Conservation (phyloP, 2,329 filamentous ascomycete genomes). For the Magnaporthiopsis poae region DNA sequence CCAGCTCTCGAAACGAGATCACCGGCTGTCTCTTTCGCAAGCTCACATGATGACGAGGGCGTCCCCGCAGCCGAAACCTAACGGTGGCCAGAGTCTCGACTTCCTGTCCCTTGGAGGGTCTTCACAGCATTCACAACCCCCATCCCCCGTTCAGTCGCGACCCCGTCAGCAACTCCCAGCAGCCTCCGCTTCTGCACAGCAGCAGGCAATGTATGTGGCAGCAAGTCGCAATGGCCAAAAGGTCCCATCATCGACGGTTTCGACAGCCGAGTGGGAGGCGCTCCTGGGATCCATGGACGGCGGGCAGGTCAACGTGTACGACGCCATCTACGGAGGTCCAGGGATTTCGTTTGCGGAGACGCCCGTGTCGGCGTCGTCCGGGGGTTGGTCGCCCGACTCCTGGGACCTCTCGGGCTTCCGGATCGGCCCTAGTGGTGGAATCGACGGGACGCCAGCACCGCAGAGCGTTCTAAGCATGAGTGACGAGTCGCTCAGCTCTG, state of each 20-base stretch:
- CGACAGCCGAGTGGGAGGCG: conserved; percentile 69
- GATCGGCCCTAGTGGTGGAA: conserved; percentile 28
- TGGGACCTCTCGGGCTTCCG: conserved; percentile 46
- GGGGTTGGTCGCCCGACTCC: conserved; percentile 46
- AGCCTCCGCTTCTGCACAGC: conserved; percentile 18
- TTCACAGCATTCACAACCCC: conserved; percentile 36
- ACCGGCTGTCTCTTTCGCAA: conserved; percentile 39
- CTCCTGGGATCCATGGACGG: conserved; percentile 71
- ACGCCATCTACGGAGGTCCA: conserved; percentile 66
- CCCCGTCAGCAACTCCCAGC: conserved; percentile 27
- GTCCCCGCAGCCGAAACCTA: conserved; percentile 23
- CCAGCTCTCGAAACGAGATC: conserved; percentile 35
- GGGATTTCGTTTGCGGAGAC: conserved; percentile 37
- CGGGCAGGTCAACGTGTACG: conserved; percentile 73
- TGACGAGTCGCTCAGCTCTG: conserved; percentile 48
- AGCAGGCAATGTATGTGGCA: conserved; percentile 25
- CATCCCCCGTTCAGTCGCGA: conserved; percentile 36
- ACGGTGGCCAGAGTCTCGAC: conserved; percentile 40
- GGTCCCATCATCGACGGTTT: conserved; percentile 30
- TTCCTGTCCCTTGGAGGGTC: conserved; percentile 41
- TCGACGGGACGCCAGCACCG: conserved; percentile 24
- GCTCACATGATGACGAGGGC: conserved; percentile 29
- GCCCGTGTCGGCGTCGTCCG: conserved; percentile 28
- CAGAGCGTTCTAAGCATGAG: conserved; percentile 48
- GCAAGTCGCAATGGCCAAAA: conserved; percentile 26